Percentiles rank a stretch among this genome's conserved stretches.
These are phyloP conservation scores for Teunomyces kruisii DNA, from an alignment of 805 yeast species.

Conservation along the genomic window DNA sequence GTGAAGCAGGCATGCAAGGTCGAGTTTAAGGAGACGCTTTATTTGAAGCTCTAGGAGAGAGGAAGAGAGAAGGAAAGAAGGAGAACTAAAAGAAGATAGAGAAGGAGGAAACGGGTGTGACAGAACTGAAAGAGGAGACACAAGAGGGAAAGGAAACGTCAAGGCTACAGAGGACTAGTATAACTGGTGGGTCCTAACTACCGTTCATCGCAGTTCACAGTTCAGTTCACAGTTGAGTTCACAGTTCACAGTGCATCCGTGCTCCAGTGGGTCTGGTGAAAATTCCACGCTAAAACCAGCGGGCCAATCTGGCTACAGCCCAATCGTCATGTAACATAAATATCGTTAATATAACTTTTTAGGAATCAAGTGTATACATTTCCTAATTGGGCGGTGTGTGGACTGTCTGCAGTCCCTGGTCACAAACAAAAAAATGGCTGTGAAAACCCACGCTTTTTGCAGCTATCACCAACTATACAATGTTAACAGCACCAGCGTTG, in stretches of 20 bases:
- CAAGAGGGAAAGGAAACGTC: too few relatives aligned
- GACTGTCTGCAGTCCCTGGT: not conserved
- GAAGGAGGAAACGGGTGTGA: not conserved
- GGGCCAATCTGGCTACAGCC: too few relatives aligned
- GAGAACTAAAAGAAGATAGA: not conserved
- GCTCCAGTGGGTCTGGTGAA: too few relatives aligned
- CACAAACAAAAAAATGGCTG: not conserved
- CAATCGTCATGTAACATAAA: not conserved
- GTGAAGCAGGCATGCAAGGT: slow-evolving; percentile 13
- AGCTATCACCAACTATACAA: not conserved
- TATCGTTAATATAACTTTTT: not conserved
- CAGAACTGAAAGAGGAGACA: too few relatives aligned
- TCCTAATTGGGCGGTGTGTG: not conserved
- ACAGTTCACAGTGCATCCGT: too few relatives aligned
- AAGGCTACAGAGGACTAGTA: too few relatives aligned
- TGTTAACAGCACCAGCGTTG: not conserved
- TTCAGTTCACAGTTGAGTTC: too few relatives aligned
- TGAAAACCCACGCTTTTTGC: not conserved
- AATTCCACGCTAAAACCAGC: too few relatives aligned
- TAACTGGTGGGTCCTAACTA: too few relatives aligned
- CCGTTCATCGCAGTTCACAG: too few relatives aligned
- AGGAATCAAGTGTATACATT: not conserved
- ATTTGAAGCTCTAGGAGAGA: slow-evolving; percentile 10
- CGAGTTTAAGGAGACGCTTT: slow-evolving; percentile 10
- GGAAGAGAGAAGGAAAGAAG: not conserved